phyloP scores from a whole-genome alignment of 768 basidiomycete species.

The Mycena indigotica region DNA sequence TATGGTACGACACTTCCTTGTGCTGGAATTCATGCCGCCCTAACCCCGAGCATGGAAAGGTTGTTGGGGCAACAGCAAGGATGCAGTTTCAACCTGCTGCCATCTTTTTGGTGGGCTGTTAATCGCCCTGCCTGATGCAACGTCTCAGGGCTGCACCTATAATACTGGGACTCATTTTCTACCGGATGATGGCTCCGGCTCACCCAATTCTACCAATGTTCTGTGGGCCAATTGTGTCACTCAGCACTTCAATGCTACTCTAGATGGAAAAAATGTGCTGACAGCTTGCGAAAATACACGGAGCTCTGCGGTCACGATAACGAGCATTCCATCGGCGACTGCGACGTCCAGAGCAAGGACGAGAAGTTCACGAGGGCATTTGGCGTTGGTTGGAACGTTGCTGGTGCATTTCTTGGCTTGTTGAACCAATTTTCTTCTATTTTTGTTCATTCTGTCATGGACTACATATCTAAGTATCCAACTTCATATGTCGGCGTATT shows the following conservation, averaged over 20 bases:
- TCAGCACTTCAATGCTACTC: slow-evolving; percentile 9
- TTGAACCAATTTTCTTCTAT: slow-evolving; percentile 2
- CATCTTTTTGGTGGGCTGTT: background rate
- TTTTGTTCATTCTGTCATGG: background rate
- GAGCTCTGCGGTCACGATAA: slow-evolving; percentile 7
- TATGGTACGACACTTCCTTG: slow-evolving; percentile 7
- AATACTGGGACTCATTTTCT: slow-evolving; percentile 9
- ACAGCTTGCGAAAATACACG: slow-evolving; percentile 6
- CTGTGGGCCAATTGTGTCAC: slow-evolving; percentile 15
- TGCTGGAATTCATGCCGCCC: too few relatives aligned
- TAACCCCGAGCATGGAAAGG: background rate
- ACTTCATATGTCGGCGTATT: too few relatives aligned
- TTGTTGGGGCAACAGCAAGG: slow-evolving; percentile 18
- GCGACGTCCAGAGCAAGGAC: background rate
- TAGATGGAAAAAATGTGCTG: slow-evolving; percentile 2
- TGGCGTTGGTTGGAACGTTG: slow-evolving; percentile 2
- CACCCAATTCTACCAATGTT: slow-evolving; percentile 4
- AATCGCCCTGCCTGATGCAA: background rate
- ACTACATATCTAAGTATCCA: background rate
- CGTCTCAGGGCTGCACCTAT: slow-evolving; percentile 8
- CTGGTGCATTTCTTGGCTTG: slow-evolving; percentile 7
- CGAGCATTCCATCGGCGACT: slow-evolving; percentile 7
- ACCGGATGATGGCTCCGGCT: slow-evolving; percentile 5
- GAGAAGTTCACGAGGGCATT: background rate
- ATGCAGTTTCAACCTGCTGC: slow-evolving; percentile 4